Evolutionary conservation across 305 asterid genomes (phyloP).

Genomic region (Caryopteris hybrid): DNA sequence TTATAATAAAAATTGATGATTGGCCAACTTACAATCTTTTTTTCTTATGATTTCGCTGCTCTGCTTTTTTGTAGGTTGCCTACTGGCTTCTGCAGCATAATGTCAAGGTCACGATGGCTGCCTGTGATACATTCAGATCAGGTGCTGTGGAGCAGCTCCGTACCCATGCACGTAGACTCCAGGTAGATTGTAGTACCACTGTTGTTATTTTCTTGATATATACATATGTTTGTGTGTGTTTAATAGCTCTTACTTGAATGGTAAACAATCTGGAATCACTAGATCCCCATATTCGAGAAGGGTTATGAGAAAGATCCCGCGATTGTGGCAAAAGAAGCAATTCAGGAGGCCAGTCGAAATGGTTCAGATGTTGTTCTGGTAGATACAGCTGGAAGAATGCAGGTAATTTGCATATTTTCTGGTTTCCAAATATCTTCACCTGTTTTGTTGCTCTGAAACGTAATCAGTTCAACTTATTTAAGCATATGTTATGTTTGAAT

Average conservation of each 20-base stretch:
- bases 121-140: conserved; percentile 96
- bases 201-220: neutral
- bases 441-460: neutral
- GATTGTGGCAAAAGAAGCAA: conserved; percentile 93
- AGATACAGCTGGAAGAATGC: conserved; percentile 99
- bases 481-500: neutral
- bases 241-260: conserved; percentile 4
- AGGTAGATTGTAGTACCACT: conserved; percentile 38
- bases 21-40: neutral
- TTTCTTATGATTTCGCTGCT: conserved; percentile 1
- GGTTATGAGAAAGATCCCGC: conserved; percentile 99
- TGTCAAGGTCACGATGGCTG: conserved; percentile 90
- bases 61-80: conserved; percentile 60
- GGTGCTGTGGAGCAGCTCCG: conserved; percentile 99
- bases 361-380: conserved; percentile 96
- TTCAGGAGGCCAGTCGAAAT: conserved; percentile 81
- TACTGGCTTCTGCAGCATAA: conserved; percentile 96
- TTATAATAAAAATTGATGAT: neutral
- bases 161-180: conserved; percentile 95
- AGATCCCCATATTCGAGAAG: conserved; percentile 97
- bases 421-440: neutral
- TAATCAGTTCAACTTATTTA: neutral
- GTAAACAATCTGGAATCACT: conserved; percentile 11
- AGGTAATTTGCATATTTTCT: conserved; percentile 39
- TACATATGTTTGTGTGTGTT: neutral